Conservation (phyloP, 2,329 filamentous ascomycete species). For the Fusarium abutilonis region DNA sequence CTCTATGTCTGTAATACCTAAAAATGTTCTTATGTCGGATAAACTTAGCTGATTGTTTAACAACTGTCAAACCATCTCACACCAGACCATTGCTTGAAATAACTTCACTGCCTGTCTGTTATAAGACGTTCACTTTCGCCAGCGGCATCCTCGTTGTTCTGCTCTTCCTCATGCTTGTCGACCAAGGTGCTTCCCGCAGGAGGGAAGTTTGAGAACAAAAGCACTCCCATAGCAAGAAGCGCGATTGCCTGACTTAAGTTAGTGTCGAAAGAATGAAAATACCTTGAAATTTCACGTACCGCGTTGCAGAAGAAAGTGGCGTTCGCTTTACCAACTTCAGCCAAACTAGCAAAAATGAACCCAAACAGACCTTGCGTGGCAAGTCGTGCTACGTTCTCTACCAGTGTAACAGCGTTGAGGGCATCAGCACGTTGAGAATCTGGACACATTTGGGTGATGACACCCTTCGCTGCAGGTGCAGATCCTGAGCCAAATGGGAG, state of each 20-base stretch:
- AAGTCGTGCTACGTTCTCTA: slow-evolving; percentile 74
- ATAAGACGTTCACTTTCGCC: slow-evolving; percentile 11
- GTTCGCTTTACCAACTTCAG: slow-evolving; percentile 66
- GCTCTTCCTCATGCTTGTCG: slow-evolving; percentile 38
- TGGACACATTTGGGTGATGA: slow-evolving; percentile 76
- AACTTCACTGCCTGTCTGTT: not conserved
- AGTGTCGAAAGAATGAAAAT: not conserved
- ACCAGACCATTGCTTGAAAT: too few species aligned
- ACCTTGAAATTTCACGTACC: slow-evolving; percentile 50
- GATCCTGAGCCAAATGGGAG: slow-evolving; percentile 76
- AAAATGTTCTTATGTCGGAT: not conserved
- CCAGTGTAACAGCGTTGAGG: slow-evolving; percentile 72
- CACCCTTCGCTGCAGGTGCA: slow-evolving; percentile 74
- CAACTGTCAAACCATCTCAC: too few species aligned
- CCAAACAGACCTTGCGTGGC: slow-evolving; percentile 74
- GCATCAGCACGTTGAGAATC: slow-evolving; percentile 71
- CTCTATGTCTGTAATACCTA: not conserved
- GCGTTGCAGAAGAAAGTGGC: slow-evolving; percentile 76
- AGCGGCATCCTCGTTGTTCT: not conserved
- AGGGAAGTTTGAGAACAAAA: slow-evolving; percentile 57
- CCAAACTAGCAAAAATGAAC: slow-evolving; percentile 71
- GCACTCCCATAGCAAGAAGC: slow-evolving; percentile 54
- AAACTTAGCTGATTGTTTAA: too few species aligned
- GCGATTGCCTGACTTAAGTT: slow-evolving; percentile 58
- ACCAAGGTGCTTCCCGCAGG: slow-evolving; percentile 51